Evolutionary conservation across 2,329 filamentous ascomycete species (phyloP), one percentile per base, ranked within the genome.

Genomic region (Fusarium musae): DNA sequence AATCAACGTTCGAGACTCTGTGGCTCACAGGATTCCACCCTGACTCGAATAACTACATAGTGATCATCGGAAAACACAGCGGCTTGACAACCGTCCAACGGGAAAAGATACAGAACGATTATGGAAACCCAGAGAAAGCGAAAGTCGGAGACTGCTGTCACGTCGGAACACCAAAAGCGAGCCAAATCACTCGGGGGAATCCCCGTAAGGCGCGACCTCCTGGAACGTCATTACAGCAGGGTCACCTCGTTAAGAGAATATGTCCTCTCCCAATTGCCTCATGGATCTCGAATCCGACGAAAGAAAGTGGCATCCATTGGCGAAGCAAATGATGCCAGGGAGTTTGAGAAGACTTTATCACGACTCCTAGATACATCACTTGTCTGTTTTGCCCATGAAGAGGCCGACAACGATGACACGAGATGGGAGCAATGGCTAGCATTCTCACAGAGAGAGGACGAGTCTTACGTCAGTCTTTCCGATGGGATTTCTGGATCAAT

Each of bases 191-290:
- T n/a, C 7, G 56, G 37, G 56, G 60, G 74, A 26, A 70, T 75
- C 49, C 71, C 77, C 21, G 76, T 82, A 53, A 83, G 76, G 75
- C 91, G 94, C 78, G 89, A 90, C 60, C 87, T 96, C 39, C 85
- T 97, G 63, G 86, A 86, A 50, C 87, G 88, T 69, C 93, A 92
- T 82, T 97, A 95, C 82, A 82, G 87, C 12, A 82, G 86, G 52
- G 87, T 95, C 17, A 81, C 89, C 62, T 91, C 91, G 0, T 84
- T 97, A 64, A 90, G 94, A 76, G 86, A 92, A 65, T 93, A 94
- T 83, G 84, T 95, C 43, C 84, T 95, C 53, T 84, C 85, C 26
- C 88, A 86, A 67, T 87, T 97, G 16, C 92, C 93, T 1, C 74
- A 81, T n/a, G 86, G 89, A 16, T 96, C 93, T 9, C 92, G 87